Percentiles rank a stretch among this genome's conserved stretches.
Conservation (phyloP, 176 grass and related monocot species). For the Oryza rufipogon region DNA sequence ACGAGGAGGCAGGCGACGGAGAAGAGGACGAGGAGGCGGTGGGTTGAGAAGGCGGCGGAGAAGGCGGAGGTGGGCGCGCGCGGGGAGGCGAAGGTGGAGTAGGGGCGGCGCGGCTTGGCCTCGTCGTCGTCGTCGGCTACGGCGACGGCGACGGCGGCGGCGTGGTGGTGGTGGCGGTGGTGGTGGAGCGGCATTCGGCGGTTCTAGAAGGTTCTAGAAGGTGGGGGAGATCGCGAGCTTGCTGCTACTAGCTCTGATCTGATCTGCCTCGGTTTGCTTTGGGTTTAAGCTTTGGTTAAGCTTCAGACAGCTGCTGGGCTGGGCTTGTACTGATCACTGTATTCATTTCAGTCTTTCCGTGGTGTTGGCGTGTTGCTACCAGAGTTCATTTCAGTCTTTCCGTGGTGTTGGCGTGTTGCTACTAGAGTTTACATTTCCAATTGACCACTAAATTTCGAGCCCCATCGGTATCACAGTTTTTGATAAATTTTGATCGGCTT, state of each 20-base stretch:
- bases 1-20: slow-evolving; percentile 60
- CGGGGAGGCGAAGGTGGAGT: slow-evolving; percentile 28
- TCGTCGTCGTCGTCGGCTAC: slow-evolving; percentile 58
- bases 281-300: too few relatives aligned
- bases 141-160: slow-evolving; percentile 26
- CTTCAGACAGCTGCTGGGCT: too few relatives aligned
- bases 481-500: too few relatives aligned
- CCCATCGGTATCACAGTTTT: too few relatives aligned
- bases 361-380: too few relatives aligned
- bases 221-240: not conserved
- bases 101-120: slow-evolving; percentile 65
- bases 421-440: fast-evolving
- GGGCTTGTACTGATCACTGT: too few relatives aligned
- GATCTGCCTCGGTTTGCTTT: slow-evolving; percentile 32
- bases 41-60: not conserved
- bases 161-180: slow-evolving; percentile 49
- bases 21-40: slow-evolving; percentile 60
- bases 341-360: too few relatives aligned
- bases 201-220: slow-evolving; percentile 45
- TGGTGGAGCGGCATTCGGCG: slow-evolving; percentile 64
- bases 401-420: too few relatives aligned
- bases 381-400: too few relatives aligned
- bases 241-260: slow-evolving; percentile 29
- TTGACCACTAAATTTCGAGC: too few relatives aligned
- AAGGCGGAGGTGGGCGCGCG: not conserved